phyloP scores from a whole-genome alignment of 768 basidiomycete genomes.

The Infundibulicybe gibba region DNA sequence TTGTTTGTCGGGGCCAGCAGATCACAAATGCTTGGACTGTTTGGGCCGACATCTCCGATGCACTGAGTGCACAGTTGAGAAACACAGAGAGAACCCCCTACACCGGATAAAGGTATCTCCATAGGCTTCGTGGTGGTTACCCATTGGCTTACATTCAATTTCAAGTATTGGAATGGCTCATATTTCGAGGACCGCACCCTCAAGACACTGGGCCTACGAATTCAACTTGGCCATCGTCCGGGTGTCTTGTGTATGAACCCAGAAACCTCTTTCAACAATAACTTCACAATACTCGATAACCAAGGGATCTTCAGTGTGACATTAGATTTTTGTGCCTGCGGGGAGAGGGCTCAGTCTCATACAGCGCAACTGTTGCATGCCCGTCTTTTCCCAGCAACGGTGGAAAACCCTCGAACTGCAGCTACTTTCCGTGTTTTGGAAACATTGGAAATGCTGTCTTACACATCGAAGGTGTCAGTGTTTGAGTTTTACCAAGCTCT shows the following conservation, averaged over 20 bases:
- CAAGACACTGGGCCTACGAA: constrained; percentile 12
- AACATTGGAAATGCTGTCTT: constrained; percentile 7
- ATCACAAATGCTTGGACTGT: background rate
- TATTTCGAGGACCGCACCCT: constrained; percentile 10
- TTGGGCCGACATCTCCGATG: constrained; percentile 5
- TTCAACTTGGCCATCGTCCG: constrained; percentile 13
- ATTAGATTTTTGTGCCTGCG: constrained; percentile 8
- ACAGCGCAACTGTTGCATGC: constrained; percentile 6
- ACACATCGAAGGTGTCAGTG: constrained; percentile 5
- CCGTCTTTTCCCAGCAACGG: constrained; percentile 6
- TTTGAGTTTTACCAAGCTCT: constrained; percentile 9
- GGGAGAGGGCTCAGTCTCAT: constrained; percentile 4
- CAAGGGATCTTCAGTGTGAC: background rate
- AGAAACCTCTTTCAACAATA: background rate
- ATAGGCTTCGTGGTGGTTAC: background rate
- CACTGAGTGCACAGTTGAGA: constrained; percentile 3
- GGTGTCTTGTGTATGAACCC: background rate
- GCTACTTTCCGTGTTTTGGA: constrained; percentile 7
- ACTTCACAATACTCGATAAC: background rate
- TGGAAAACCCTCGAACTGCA: constrained; percentile 6
- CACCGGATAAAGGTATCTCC: constrained; percentile 5
- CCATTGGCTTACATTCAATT: background rate
- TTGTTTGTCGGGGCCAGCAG: background rate
- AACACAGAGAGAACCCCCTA: background rate
- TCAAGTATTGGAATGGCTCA: constrained; percentile 11